Conservation (phyloP, 257 asterid genomes). For the Forsythia suspensa region DNA sequence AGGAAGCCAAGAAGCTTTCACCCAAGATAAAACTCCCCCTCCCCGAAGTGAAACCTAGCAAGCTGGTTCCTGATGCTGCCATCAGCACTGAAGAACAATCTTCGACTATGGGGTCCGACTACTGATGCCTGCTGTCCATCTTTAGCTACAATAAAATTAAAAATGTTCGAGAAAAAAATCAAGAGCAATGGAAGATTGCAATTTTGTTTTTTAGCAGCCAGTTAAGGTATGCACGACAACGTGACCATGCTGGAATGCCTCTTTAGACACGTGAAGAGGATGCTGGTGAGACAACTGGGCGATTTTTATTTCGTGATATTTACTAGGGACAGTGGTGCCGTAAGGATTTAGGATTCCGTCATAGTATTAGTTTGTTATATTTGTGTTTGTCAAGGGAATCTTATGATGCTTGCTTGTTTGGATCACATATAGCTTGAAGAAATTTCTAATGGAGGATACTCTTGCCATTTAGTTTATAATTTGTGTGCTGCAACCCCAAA, state of each 20-base stretch:
- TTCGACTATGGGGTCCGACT: conserved; percentile 49
- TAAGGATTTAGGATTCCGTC: conserved; percentile 25
- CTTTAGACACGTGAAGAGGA: neutral
- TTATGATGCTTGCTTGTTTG: conserved; percentile 32
- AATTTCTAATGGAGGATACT: conserved; percentile 19
- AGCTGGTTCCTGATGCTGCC: conserved; percentile 46
- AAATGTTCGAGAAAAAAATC: conserved; percentile 1
- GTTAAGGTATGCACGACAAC: conserved; percentile 18
- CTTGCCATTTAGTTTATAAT: conserved; percentile 15
- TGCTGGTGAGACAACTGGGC: conserved; percentile 32
- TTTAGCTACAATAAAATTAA: conserved; percentile 21
- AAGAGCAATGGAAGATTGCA: conserved; percentile 27
- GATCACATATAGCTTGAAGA: conserved; percentile 22
- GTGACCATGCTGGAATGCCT: neutral
- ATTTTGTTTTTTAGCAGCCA: conserved; percentile 29
- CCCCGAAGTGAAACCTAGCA: conserved; percentile 41
- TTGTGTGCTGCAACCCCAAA: conserved; percentile 12
- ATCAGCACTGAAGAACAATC: conserved; percentile 67
- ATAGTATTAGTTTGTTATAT: conserved; percentile 34
- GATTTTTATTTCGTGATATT: conserved; percentile 31
- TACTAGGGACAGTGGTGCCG: conserved; percentile 24
- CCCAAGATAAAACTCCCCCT: conserved; percentile 77
- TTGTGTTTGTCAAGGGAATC: conserved; percentile 24
- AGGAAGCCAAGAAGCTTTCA: conserved; percentile 83
- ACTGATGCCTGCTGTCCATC: conserved; percentile 28